Conservation (phyloP, 306 rosid species). For the Quercus suber region DNA sequence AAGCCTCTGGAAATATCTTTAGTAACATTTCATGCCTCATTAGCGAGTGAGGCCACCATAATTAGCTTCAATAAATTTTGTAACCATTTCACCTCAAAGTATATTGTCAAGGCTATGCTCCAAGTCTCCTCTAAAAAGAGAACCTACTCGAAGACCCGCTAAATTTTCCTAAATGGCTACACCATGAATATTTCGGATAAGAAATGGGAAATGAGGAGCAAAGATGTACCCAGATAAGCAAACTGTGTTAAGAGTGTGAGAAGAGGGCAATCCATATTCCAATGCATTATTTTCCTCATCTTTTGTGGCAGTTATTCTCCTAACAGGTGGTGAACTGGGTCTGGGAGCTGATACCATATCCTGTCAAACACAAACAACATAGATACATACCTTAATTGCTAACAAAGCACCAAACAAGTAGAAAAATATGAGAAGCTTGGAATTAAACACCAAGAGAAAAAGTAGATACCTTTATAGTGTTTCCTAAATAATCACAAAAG, state of each 20-base stretch:
- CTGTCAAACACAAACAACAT: slow-evolving; percentile 34
- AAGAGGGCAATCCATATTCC: slow-evolving; percentile 97
- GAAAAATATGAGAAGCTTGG: neutral
- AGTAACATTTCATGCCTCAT: neutral
- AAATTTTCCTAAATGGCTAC: neutral
- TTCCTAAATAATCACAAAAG: slow-evolving; percentile 83
- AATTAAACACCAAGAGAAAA: slow-evolving; percentile 2
- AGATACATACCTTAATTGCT: neutral
- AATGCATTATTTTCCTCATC: slow-evolving; percentile 91
- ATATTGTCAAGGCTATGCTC: neutral
- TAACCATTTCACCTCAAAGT: neutral
- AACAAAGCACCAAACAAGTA: neutral
- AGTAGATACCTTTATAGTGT: slow-evolving; percentile 66
- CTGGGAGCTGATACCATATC: slow-evolving; percentile 94
- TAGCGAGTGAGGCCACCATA: neutral
- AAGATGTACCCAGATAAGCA: slow-evolving; percentile 86
- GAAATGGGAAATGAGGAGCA: slow-evolving; percentile 19
- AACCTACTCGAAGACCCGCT: neutral
- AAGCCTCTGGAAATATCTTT: neutral
- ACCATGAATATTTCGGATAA: neutral
- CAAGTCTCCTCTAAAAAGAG: slow-evolving; percentile 2
- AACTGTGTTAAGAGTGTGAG: slow-evolving; percentile 92
- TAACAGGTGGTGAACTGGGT: slow-evolving; percentile 85
- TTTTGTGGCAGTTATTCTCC: slow-evolving; percentile 83
- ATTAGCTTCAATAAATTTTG: slow-evolving; percentile 1